A percentile compares a stretch with the other conserved stretches of the same genome.
Evolutionary conservation across 352 stramenopile species (phyloP).

Genomic region (Phytophthora macrochlamydospora): DNA sequence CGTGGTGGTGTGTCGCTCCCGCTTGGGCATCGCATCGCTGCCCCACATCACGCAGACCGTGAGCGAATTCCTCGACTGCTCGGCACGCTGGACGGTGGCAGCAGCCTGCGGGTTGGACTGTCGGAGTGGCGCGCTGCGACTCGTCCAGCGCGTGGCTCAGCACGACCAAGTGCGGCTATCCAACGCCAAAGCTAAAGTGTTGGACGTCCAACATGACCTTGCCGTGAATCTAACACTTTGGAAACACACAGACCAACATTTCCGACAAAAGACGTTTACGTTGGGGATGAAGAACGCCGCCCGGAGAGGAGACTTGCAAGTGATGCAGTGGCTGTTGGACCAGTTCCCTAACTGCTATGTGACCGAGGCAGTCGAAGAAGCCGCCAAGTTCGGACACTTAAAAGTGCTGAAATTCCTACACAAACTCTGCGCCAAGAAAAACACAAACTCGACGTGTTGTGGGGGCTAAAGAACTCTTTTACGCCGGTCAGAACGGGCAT

Average conservation of each 20-base stretch:
- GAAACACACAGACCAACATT: slow-evolving; percentile 29
- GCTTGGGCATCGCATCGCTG: slow-evolving; percentile 21
- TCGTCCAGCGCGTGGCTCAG: slow-evolving; percentile 29
- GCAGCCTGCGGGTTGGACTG: slow-evolving; percentile 31
- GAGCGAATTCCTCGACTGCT: slow-evolving; percentile 42
- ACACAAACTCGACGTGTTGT: slow-evolving; percentile 29
- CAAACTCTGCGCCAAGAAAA: slow-evolving; percentile 3
- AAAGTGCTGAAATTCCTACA: slow-evolving; percentile 42
- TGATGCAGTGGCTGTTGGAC: slow-evolving; percentile 35
- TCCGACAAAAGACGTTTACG: slow-evolving; percentile 32
- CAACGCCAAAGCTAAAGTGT: slow-evolving; percentile 17
- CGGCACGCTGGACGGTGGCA: slow-evolving; percentile 31
- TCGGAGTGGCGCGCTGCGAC: slow-evolving; percentile 21
- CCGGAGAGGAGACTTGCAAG: slow-evolving; percentile 27
- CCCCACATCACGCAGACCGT: slow-evolving; percentile 31
- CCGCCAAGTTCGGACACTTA: slow-evolving; percentile 37
- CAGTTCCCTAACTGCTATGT: slow-evolving; percentile 38
- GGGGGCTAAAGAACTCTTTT: slow-evolving; percentile 45
- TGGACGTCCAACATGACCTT: neutral
- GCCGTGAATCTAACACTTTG: slow-evolving; percentile 7
- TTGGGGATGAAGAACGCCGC: slow-evolving; percentile 32
- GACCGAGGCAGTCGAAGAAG: slow-evolving; percentile 36
- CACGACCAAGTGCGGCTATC: slow-evolving; percentile 18
- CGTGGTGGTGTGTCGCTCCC: slow-evolving; percentile 14
- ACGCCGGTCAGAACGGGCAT: slow-evolving; percentile 35